Conservation (phyloP, 2,329 filamentous ascomycete genomes). For the Zarea fungicola region DNA sequence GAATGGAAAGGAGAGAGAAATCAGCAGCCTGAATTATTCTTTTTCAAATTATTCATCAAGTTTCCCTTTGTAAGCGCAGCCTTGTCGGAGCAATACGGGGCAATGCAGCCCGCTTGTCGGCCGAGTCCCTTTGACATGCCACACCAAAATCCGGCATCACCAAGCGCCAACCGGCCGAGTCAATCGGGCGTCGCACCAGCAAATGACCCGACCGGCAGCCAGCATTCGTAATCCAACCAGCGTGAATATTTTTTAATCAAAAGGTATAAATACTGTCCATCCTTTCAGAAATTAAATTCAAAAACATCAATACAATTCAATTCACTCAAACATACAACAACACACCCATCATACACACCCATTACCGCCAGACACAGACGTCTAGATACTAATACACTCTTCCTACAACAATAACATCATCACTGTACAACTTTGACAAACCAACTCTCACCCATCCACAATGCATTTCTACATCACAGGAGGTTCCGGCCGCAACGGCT, state of each 20-base stretch:
- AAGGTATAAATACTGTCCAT: conserved; percentile 1
- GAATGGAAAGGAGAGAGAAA: too few species aligned
- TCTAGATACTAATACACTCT: neutral
- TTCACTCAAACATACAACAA: neutral
- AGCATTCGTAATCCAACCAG: conserved; percentile 2
- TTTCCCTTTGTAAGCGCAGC: conserved; percentile 2
- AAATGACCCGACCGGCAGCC: conserved; percentile 3
- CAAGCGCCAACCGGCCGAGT: conserved; percentile 6
- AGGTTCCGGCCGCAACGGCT: conserved; percentile 42
- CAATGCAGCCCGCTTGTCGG: neutral
- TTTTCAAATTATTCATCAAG: too few species aligned
- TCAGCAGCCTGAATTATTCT: neutral
- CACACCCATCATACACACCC: neutral
- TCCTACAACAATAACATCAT: neutral
- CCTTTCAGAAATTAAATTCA: neutral
- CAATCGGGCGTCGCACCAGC: neutral
- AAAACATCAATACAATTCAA: neutral
- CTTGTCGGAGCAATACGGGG: neutral
- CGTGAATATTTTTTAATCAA: neutral
- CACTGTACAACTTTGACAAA: neutral
- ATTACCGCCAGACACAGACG: neutral
- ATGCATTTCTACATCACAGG: conserved; percentile 45
- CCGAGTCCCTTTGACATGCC: neutral
- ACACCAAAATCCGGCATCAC: conserved; percentile 3
- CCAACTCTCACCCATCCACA: conserved; percentile 4